Conservation (phyloP, 2,329 filamentous ascomycete species). For the Colletotrichum eremochloae region DNA sequence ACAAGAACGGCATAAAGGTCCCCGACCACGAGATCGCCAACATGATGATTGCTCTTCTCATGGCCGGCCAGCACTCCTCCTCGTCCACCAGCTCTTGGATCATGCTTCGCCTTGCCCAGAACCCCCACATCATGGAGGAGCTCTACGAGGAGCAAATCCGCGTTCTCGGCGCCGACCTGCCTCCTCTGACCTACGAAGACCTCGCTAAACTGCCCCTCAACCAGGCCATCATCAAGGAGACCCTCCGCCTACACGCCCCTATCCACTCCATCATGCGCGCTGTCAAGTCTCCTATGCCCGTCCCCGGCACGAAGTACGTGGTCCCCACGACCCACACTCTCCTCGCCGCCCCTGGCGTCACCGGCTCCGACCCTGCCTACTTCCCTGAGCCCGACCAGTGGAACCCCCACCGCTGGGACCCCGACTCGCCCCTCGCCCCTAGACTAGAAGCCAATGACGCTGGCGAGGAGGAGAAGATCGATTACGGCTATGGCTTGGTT, state of each 20-base stretch:
- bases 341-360: slow-evolving; percentile 87
- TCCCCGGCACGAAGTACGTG: slow-evolving; percentile 85
- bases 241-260: slow-evolving; percentile 88
- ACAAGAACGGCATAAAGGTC: slow-evolving; percentile 85
- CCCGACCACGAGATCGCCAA: slow-evolving; percentile 88
- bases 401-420: slow-evolving; percentile 93
- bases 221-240: slow-evolving; percentile 89
- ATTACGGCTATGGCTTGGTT: slow-evolving; percentile 94
- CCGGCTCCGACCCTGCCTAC: slow-evolving; percentile 76
- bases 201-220: slow-evolving; percentile 85
- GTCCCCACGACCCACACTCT: slow-evolving; percentile 86
- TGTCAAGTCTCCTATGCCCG: slow-evolving; percentile 88
- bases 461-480: slow-evolving; percentile 79
- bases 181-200: slow-evolving; percentile 81
- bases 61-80: slow-evolving; percentile 92
- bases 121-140: slow-evolving; percentile 83
- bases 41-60: slow-evolving; percentile 94
- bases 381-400: slow-evolving; percentile 87
- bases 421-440: slow-evolving; percentile 69
- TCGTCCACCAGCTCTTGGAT: slow-evolving; percentile 90
- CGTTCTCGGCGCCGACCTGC: slow-evolving; percentile 80
- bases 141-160: slow-evolving; percentile 85
- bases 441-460: slow-evolving; percentile 59
- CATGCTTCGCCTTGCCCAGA: slow-evolving; percentile 81
- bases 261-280: slow-evolving; percentile 96